Base-by-base conservation (phyloP, 305 asterid genomes). In the Solanum aculeatissimum region DNA sequence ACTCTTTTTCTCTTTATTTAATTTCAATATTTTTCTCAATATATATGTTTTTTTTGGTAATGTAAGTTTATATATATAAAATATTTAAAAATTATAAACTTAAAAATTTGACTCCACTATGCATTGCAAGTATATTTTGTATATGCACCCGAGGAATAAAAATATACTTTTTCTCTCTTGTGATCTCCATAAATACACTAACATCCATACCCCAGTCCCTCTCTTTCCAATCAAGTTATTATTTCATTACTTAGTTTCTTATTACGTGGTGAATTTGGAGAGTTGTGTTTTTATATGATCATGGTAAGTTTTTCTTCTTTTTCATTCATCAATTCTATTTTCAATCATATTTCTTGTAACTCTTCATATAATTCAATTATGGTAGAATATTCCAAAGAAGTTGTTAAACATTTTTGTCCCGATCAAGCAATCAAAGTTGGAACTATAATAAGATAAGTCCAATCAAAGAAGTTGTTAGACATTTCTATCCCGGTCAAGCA, bases 121-220 rank as follows among this genome's bases (percentile, higher is more conserved):
- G 47, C 66, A 62, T 65, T 85, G 87, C 88, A 85, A 86, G 70
- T 86, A 70, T 86, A 80, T 83, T 53, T 57, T 82, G 85, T 90
- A 84, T 66, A 85, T 62, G 82, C 81, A 75, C 80, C 85, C 74
- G 55, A 87, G 77, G 78, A 85, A 84, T 85, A 85, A 87, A 87
- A 74, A 84, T 42, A 57, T 54, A 62, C 29, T 68, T 83, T 83
- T 63, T 66, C 70, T 69, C 82, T 84, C 71, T 85, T 62, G 83
- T 81, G 85, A 74, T 84, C 87, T 91, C 93, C 87, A 89, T 94
- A 92, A 92, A 92, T 93, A 86, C 87, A 85, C 81, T 65, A 88
- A 84, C 87, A 82, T 86, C 87, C 84, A 86, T 86, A 86, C 88
- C 89, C 88, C 68, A 83, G 83, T 86, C 85, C 90, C 90, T 87